These are phyloP conservation scores for Nicotiana tabacum DNA, from an alignment of 257 asterid genomes.

Conservation along the genomic window DNA sequence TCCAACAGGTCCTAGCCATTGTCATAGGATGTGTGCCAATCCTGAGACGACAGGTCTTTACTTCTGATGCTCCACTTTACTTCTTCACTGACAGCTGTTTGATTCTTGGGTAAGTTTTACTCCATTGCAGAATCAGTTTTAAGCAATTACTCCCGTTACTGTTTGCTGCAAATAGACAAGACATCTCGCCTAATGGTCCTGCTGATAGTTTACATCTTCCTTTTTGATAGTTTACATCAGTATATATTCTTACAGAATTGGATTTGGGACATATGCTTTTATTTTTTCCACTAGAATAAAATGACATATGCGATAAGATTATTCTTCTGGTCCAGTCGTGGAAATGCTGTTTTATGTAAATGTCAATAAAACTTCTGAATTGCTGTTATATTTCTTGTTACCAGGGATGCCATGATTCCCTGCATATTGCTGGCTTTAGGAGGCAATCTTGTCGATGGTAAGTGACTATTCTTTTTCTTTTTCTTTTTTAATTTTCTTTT, in stretches of 20 bases:
- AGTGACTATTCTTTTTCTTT: slow-evolving; percentile 8
- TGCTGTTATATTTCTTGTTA: slow-evolving; percentile 7
- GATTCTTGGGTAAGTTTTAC: slow-evolving; percentile 83
- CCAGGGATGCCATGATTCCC: slow-evolving; percentile 98
- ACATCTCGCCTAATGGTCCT: neutral
- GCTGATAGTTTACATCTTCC: neutral
- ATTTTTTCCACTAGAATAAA: neutral
- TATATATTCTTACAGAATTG: neutral
- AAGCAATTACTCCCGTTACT: neutral
- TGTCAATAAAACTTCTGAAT: neutral
- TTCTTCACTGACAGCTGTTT: slow-evolving; percentile 95
- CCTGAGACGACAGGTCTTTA: slow-evolving; percentile 69
- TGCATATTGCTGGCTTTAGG: slow-evolving; percentile 97
- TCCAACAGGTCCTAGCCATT: slow-evolving; percentile 75
- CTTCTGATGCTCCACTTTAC: slow-evolving; percentile 90
- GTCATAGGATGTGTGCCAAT: slow-evolving; percentile 80
- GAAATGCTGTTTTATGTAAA: neutral
- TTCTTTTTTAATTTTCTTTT: neutral
- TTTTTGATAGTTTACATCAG: neutral
- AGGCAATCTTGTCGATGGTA: slow-evolving; percentile 95
- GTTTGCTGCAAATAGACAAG: neutral
- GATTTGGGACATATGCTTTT: neutral
- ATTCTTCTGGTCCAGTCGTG: neutral
- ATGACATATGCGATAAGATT: neutral
- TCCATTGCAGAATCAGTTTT: slow-evolving; percentile 18